Evolutionary conservation across 768 basidiomycete species (phyloP).

Genomic region (Crepidotus variabilis): DNA sequence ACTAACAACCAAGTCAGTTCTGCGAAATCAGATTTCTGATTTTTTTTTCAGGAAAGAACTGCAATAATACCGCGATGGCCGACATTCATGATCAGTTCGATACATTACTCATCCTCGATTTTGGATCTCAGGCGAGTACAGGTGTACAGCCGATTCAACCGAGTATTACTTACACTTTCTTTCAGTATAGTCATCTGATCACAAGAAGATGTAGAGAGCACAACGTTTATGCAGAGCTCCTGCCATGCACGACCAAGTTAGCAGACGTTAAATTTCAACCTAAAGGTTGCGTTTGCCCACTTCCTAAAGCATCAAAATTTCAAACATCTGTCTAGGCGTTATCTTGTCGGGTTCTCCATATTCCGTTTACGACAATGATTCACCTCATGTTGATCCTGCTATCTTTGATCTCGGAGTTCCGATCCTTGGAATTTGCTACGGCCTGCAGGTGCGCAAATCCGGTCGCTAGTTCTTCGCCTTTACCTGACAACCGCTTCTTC

Average conservation of each 20-base stretch:
- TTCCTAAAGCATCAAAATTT: slow-evolving; percentile 1
- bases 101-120: slow-evolving; percentile 93
- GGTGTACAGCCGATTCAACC: not conserved
- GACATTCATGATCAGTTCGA: slow-evolving; percentile 96
- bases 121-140: slow-evolving; percentile 83
- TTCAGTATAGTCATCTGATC: slow-evolving; percentile 94
- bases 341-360: slow-evolving; percentile 98
- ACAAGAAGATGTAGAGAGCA: slow-evolving; percentile 96
- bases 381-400: slow-evolving; percentile 91
- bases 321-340: slow-evolving; percentile 50
- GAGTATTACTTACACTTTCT: slow-evolving; percentile 4
- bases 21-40: not conserved
- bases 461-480: not conserved
- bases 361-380: slow-evolving; percentile 91
- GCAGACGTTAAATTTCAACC: slow-evolving; percentile 89
- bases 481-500: not conserved
- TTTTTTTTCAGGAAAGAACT: not conserved
- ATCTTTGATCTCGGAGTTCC: slow-evolving; percentile 88
- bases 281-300: slow-evolving; percentile 57
- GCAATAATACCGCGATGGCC: slow-evolving; percentile 41
- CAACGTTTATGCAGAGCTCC: slow-evolving; percentile 94
- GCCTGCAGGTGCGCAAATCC: slow-evolving; percentile 67
- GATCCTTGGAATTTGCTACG: slow-evolving; percentile 96
- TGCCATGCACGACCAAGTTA: slow-evolving; percentile 93
- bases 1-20: not conserved